phyloP scores from a whole-genome alignment of 768 basidiomycete genomes.

The Glaciozyma antarctica region DNA sequence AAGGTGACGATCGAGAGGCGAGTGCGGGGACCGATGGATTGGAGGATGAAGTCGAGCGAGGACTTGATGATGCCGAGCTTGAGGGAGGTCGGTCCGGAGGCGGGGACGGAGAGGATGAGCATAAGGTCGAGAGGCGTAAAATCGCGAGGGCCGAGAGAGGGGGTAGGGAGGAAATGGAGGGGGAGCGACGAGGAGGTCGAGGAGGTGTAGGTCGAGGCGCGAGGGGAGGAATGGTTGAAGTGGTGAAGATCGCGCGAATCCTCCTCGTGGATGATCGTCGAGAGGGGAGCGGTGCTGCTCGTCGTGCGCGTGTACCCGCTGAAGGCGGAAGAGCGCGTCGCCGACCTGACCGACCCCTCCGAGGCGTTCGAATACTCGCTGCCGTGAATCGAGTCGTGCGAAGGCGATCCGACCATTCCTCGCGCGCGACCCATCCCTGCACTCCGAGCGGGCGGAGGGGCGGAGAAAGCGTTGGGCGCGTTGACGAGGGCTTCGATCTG shows the following conservation, averaged over 20 bases:
- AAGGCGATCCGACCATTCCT: background rate
- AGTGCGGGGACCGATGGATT: conserved; percentile 64
- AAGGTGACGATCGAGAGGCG: conserved; percentile 85
- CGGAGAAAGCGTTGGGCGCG: conserved; percentile 14
- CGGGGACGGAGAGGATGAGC: conserved; percentile 67
- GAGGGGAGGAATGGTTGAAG: conserved; percentile 5
- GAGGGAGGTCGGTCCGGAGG: conserved; percentile 63
- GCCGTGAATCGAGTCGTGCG: background rate
- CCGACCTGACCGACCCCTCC: conserved; percentile 12
- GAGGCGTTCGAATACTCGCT: conserved; percentile 14
- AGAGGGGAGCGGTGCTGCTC: conserved; percentile 14
- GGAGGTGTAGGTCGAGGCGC: background rate
- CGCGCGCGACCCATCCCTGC: conserved; percentile 4
- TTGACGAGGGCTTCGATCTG: conserved; percentile 68
- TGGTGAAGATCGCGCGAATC: conserved; percentile 13
- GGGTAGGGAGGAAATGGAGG: background rate
- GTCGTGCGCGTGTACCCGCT: conserved; percentile 24
- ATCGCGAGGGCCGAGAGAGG: conserved; percentile 37
- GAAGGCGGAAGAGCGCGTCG: conserved; percentile 5
- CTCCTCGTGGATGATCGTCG: conserved; percentile 11
- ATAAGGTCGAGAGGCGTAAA: conserved; percentile 86
- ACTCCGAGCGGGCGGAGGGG: background rate
- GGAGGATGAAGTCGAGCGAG: conserved; percentile 75
- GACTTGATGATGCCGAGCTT: conserved; percentile 82
- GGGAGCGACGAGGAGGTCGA: background rate